Evolutionary conservation across 805 yeast genomes (phyloP), one percentile per base, ranked within the genome.

Genomic region (Zygotorulaspora florentina): DNA sequence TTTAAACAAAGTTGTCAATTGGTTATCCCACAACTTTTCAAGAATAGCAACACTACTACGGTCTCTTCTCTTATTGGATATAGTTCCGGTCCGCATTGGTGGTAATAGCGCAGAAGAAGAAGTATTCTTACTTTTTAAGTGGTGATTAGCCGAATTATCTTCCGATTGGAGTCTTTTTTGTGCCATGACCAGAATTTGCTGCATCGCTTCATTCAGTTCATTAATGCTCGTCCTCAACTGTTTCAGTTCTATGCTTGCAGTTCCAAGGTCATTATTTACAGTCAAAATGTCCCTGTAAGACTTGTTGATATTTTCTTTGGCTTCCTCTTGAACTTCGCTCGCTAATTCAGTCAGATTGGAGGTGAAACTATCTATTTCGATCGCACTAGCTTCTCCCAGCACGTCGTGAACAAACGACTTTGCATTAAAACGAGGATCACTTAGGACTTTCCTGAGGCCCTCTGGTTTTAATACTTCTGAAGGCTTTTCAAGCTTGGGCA

Each of bases 11-110:
- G 79, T 74, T 44, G 76, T 78, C 58, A 89, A 69, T 58, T 85
- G 88, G 35, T 73, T 72, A 12, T 81, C 85, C 96, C 96, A 88
- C 71, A 85, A 77, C 56, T 81, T 81, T 61, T 87, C 91, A 42
- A 89, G 68, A 43, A 86, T 78, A 43, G 84, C 56, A 42, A 88
- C 79, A 44, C 89, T 81, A 49, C 83, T 79, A 35, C 95, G 71
- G 60, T 85, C 88, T 42, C 71, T 68, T 43, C 50, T 59, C 33
- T 38, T 51, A n/a, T 33, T 36, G 25, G 48, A 40, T 2, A 50
- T 42, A 12, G 39, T 46, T 8, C 51, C 49, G 10, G 54, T 43
- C 10, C 50, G 46, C 11, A 53, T 46, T 7, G 62, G 64, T 8
- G 59, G 65, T 30, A 56, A 51, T 18, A 58, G 56, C 2, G 56